Evolutionary conservation across 768 basidiomycete genomes (phyloP).

Genomic region (Phallus indusiatus): DNA sequence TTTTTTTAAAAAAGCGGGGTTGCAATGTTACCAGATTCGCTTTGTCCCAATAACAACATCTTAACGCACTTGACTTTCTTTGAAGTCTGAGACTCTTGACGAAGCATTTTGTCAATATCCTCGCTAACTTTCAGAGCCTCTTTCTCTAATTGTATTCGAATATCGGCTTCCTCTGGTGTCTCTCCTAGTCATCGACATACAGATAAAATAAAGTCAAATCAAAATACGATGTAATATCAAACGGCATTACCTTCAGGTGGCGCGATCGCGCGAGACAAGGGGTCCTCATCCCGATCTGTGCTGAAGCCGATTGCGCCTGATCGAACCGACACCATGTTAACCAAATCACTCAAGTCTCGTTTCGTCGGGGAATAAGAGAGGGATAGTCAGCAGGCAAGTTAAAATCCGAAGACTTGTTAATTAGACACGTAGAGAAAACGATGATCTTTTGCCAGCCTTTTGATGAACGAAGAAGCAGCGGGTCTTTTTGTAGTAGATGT

Average conservation of each 20-base stretch:
- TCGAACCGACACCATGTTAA: not conserved
- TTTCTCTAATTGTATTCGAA: not conserved
- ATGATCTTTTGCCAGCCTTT: not conserved
- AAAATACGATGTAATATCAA: not conserved
- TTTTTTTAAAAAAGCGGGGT: slow-evolving; percentile 13
- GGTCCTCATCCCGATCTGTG: slow-evolving; percentile 40
- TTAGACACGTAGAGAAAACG: not conserved
- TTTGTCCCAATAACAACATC: slow-evolving; percentile 72
- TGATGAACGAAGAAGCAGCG: not conserved
- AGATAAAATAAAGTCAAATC: slow-evolving; percentile 32
- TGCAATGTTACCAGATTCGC: slow-evolving; percentile 76
- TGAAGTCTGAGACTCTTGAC: slow-evolving; percentile 53
- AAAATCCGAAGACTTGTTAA: not conserved
- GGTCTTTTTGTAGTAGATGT: not conserved
- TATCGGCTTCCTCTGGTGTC: slow-evolving; percentile 57
- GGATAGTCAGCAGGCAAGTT: not conserved
- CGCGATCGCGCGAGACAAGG: slow-evolving; percentile 54
- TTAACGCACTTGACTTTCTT: slow-evolving; percentile 60
- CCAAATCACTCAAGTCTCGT: too few species aligned
- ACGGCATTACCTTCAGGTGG: slow-evolving; percentile 32
- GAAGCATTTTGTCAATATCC: slow-evolving; percentile 72
- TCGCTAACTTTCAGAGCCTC: slow-evolving; percentile 64
- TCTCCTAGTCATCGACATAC: slow-evolving; percentile 50
- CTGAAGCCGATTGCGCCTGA: not conserved
- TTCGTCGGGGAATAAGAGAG: not conserved